Base-by-base conservation (phyloP, 169 alveolate genomes). In the Plasmodium reichenowi region DNA sequence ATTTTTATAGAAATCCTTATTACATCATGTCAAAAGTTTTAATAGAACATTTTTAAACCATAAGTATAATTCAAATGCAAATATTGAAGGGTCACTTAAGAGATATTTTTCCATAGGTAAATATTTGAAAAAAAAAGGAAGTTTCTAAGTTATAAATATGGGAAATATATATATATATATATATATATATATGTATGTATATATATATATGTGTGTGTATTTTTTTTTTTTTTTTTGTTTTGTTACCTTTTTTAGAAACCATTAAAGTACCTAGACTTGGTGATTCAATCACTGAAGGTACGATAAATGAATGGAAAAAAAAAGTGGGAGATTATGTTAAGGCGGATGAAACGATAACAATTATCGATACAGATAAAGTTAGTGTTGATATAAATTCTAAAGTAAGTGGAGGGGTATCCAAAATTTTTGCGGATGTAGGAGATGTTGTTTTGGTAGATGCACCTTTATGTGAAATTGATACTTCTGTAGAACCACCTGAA, bases 351-450 rank as follows among this genome's bases (percentile, higher is more conserved):
- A 93, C 97, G 26, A 93, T 98, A 24, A 98, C 98, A 63, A 95
- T 97, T 54, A 96, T 98, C 29, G 99, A 98, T 87, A 97, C 99
- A 10, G 99, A 98, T 93, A 98, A 98, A 93, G 98, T 97, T 20
- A 95, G 97, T 17, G 98, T 97, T 13, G 99, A 97, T 67, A 96
- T 98, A 45, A 95, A 96, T 92, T 88, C 98, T 13, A 95, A 98
- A 20, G 88, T 91, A 17, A 76, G 96, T 17, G 91, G 91, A 63
- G 71, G 38, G 12, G n/a, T 78, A 60, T 26, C 47, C n/a, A 85
- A 66, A 32, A 58, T 73, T 38, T 76, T 45, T 86, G 95, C 93
- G 26, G 78, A 78, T 59, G 93, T 89, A 66, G 98, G 98, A 10
- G 98, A 96, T 58, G 92, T 97, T 7, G 96, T 97, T 43, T 72